Evolutionary conservation across 345 rosid genomes (phyloP).

Genomic region (Rhizophora mangle): DNA sequence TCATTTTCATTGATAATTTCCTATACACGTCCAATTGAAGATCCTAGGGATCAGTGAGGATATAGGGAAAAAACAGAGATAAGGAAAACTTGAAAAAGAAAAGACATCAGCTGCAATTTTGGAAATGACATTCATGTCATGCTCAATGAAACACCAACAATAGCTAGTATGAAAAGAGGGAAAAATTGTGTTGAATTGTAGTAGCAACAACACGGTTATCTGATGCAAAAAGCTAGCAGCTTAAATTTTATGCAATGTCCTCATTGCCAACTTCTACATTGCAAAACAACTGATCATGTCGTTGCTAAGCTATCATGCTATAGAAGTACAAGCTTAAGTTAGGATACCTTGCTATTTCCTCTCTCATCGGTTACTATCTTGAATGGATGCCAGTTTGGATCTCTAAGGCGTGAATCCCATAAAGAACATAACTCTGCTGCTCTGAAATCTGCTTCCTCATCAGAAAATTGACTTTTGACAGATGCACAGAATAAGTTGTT

Average conservation of each 20-base stretch:
- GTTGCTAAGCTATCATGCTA: too few relatives aligned
- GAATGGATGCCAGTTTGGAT: slow-evolving; percentile 56
- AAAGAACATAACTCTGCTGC: slow-evolving; percentile 42
- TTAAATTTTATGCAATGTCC: background rate
- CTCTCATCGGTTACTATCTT: slow-evolving; percentile 24
- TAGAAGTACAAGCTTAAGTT: background rate
- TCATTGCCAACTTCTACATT: background rate
- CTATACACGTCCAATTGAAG: slow-evolving; percentile 17
- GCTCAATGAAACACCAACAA: background rate
- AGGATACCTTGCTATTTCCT: slow-evolving; percentile 33
- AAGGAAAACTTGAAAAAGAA: background rate
- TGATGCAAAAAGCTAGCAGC: background rate
- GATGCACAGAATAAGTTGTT: slow-evolving; percentile 34
- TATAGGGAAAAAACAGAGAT: background rate
- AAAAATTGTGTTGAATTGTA: background rate
- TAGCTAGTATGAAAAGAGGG: background rate
- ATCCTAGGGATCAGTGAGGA: background rate
- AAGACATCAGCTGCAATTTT: background rate
- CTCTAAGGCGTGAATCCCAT: slow-evolving; percentile 43
- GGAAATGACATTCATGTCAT: background rate
- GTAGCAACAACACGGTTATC: too few relatives aligned
- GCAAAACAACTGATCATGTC: background rate
- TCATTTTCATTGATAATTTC: slow-evolving; percentile 39
- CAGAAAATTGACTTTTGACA: slow-evolving; percentile 36
- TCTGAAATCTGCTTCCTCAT: slow-evolving; percentile 32